Conservation (phyloP, 768 basidiomycete species). For the Sporobolomyces roseus region DNA sequence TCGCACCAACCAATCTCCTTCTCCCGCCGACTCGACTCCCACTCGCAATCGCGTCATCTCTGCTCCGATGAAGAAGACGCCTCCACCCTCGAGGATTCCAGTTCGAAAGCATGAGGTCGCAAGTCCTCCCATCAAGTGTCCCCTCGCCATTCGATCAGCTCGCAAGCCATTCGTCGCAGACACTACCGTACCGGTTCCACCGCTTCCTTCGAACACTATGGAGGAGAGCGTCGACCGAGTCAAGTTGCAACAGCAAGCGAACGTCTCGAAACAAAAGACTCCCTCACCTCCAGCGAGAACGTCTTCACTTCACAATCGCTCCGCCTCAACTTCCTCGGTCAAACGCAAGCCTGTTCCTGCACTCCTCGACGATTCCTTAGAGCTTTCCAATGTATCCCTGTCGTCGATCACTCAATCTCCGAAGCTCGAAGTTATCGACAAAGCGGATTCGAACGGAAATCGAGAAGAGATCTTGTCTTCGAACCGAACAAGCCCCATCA, state of each 20-base stretch:
- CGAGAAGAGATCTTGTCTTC: neutral
- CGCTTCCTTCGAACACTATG: neutral
- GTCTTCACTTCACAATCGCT: neutral
- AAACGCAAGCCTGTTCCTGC: constrained; percentile 14
- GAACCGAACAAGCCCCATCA: constrained; percentile 3
- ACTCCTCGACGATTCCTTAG: neutral
- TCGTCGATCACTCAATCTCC: neutral
- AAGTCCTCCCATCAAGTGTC: neutral
- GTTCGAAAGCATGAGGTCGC: neutral
- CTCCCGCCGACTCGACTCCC: neutral
- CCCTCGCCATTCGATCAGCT: neutral
- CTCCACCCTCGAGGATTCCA: neutral
- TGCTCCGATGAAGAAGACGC: neutral
- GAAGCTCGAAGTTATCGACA: no score
- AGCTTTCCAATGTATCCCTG: neutral
- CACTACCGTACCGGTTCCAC: constrained; percentile 4
- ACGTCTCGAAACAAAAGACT: neutral
- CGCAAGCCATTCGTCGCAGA: neutral
- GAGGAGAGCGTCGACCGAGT: neutral
- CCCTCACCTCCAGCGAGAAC: neutral
- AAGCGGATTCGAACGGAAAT: no score
- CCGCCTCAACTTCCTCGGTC: constrained; percentile 3
- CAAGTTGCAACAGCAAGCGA: no score
- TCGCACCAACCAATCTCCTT: constrained; percentile 4
- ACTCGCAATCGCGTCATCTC: neutral